Base-by-base conservation (phyloP, 306 rosid species). In the Prunus davidiana region DNA sequence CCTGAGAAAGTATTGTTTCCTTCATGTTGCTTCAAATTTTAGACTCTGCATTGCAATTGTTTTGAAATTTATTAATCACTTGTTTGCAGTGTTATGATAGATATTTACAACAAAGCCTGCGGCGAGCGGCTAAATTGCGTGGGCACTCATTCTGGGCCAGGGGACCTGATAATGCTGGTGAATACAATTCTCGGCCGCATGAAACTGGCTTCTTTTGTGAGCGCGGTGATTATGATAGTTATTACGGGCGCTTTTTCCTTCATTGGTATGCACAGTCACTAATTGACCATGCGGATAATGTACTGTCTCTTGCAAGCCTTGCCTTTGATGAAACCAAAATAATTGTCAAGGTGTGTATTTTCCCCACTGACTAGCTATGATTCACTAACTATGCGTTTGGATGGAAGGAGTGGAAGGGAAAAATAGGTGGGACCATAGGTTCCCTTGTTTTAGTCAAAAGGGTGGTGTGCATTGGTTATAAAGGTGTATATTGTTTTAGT, bases 161-260 rank as follows among this genome's bases (percentile, higher is more conserved):
- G 84, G 97, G 93, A 79, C 98, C 98, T 77, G 97, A 92, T 78
- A 95, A 95, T 87, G 93, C 96, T 49, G 98, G 97, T 64, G 85
- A 84, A 69, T 95, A 95, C 81, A 95, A 92, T 79, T 95, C 98
- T 70, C 85, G 85, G 89, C 97, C 98, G 18, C 95, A 92, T 72
- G 98, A 92, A 80, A 89, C 97, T 75, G 97, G 93, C 64, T 95
- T 95, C 90, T 95, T 95, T 83, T 89, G 99, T 80, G 99, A 92
- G 61, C 86, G 92, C 28, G 99, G 99, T 69, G 99, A 92, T 80
- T 95, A 95, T n/a, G 97, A 88, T 86, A 95, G 92, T 84, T 95
- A 90, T 86, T 92, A 95, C 76, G 99, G 99, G 30, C 97, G 97
- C 58, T 95, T 95, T 88, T 95, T 95, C 87, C 96, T 95, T 78